Conservation (phyloP, 1,284 basidiomycete species). For the Austroboletus olivaceoglutinosus region DNA sequence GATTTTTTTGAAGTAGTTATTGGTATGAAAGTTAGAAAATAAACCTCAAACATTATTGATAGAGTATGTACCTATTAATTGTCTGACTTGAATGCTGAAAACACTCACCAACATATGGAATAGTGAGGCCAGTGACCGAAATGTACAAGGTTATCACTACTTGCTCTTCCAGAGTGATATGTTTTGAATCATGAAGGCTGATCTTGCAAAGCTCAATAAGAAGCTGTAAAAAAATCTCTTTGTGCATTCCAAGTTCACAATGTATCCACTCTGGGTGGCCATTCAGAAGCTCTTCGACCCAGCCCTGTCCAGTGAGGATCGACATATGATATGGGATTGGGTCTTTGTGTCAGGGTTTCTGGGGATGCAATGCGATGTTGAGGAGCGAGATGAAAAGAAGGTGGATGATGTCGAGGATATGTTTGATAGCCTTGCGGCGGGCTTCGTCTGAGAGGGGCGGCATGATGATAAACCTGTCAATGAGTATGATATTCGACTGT, state of each 20-base stretch:
- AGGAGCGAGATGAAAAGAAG: no score
- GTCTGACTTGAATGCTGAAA: constrained; percentile 23
- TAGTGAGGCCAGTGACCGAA: constrained; percentile 8
- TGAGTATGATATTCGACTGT: no score
- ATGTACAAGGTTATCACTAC: constrained; percentile 20
- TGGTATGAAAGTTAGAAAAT: not conserved
- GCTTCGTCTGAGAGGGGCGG: no score
- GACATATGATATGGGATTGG: constrained; percentile 14
- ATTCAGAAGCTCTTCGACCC: constrained; percentile 18
- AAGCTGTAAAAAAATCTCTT: not conserved
- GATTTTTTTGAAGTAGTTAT: not conserved
- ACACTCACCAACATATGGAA: constrained; percentile 9
- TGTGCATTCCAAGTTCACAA: constrained; percentile 10
- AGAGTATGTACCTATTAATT: not conserved
- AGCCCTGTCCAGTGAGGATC: constrained; percentile 10
- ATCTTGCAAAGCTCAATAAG: not conserved
- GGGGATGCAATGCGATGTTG: no score
- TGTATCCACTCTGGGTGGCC: constrained; percentile 17
- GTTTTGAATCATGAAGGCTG: no score
- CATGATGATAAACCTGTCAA: no score
- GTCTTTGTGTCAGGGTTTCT: no score
- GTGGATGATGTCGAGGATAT: no score
- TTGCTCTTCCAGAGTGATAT: not conserved
- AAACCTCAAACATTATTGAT: not conserved
- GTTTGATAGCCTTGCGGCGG: no score